phyloP scores from a whole-genome alignment of 2,329 filamentous ascomycete genomes.

The Sporothrix luriei region DNA sequence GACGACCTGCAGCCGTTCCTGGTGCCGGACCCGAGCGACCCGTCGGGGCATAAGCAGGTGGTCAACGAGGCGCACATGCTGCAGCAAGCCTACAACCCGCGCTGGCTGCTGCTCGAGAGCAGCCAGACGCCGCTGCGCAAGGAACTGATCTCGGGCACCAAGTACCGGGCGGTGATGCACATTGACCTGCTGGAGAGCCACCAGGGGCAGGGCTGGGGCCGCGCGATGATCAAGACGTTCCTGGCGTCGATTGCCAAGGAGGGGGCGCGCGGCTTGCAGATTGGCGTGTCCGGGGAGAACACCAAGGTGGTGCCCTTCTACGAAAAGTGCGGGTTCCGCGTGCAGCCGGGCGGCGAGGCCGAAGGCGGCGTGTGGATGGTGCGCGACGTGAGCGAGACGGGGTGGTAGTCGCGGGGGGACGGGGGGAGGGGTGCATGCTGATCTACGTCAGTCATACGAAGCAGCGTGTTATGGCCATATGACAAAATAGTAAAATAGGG shows the following conservation, averaged over 20 bases:
- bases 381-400: slow-evolving; percentile 41
- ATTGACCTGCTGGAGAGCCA: slow-evolving; percentile 51
- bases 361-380: slow-evolving; percentile 48
- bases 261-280: slow-evolving; percentile 44
- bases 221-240: slow-evolving; percentile 47
- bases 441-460: too few relatives aligned
- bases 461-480: neutral
- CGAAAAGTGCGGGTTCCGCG: slow-evolving; percentile 50
- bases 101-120: slow-evolving; percentile 46
- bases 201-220: slow-evolving; percentile 52
- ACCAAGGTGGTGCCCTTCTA: slow-evolving; percentile 54
- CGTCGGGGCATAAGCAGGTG: neutral
- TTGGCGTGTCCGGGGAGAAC: slow-evolving; percentile 53
- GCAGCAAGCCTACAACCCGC: slow-evolving; percentile 49
- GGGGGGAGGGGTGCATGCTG: too few relatives aligned
- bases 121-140: slow-evolving; percentile 42
- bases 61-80: slow-evolving; percentile 45
- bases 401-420: neutral
- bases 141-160: slow-evolving; percentile 39
- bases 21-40: slow-evolving; percentile 31
- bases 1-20: slow-evolving; percentile 43
- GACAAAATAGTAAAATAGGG: neutral
- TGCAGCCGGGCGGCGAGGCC: slow-evolving; percentile 44
- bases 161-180: slow-evolving; percentile 53
- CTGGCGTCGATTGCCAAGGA: slow-evolving; percentile 44